Percentiles rank a stretch among this genome's conserved stretches.
These are phyloP conservation scores for Myrmaecium sp. DNA, from an alignment of 2,329 filamentous ascomycete species.

Conservation along the genomic window DNA sequence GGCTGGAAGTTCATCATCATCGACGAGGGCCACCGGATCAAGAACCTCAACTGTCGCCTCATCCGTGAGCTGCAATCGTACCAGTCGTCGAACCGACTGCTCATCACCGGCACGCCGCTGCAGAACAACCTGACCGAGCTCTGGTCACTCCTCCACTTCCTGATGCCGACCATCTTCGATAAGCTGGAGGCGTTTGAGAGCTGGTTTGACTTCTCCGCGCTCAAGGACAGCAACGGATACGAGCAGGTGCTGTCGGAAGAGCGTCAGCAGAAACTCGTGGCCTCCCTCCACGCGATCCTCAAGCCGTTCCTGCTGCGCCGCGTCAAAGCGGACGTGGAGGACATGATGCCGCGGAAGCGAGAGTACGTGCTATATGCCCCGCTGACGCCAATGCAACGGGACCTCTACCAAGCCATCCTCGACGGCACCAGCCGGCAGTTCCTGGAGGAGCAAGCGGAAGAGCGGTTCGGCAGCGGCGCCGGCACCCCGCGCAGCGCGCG, in stretches of 20 bases:
- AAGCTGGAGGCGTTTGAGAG: slow-evolving; percentile 84
- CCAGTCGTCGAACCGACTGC: slow-evolving; percentile 70
- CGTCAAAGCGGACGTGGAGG: slow-evolving; percentile 86
- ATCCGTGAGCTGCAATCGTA: slow-evolving; percentile 82
- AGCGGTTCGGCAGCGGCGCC: slow-evolving; percentile 35
- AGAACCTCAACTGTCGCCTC: slow-evolving; percentile 85
- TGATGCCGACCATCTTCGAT: slow-evolving; percentile 83
- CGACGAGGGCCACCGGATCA: slow-evolving; percentile 91
- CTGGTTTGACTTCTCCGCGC: slow-evolving; percentile 93
- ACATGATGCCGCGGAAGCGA: slow-evolving; percentile 81
- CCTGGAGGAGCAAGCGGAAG: slow-evolving; percentile 61
- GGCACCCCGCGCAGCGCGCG: slow-evolving; percentile 31
- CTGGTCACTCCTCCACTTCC: slow-evolving; percentile 87
- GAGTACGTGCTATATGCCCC: slow-evolving; percentile 94
- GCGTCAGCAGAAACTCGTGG: slow-evolving; percentile 58
- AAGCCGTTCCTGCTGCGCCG: slow-evolving; percentile 80
- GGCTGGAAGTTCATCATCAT: slow-evolving; percentile 98
- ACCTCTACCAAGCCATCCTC: slow-evolving; percentile 67
- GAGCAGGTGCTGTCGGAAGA: slow-evolving; percentile 66
- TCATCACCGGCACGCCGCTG: slow-evolving; percentile 87
- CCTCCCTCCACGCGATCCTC: slow-evolving; percentile 81
- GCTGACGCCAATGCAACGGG: slow-evolving; percentile 76
- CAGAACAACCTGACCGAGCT: slow-evolving; percentile 93
- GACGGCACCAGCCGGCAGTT: slow-evolving; percentile 33
- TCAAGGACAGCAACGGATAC: slow-evolving; percentile 67